Evolutionary conservation across 371 early-diverging fungal genomes (phyloP).

Genomic region (Conidiobolus incongruus): DNA sequence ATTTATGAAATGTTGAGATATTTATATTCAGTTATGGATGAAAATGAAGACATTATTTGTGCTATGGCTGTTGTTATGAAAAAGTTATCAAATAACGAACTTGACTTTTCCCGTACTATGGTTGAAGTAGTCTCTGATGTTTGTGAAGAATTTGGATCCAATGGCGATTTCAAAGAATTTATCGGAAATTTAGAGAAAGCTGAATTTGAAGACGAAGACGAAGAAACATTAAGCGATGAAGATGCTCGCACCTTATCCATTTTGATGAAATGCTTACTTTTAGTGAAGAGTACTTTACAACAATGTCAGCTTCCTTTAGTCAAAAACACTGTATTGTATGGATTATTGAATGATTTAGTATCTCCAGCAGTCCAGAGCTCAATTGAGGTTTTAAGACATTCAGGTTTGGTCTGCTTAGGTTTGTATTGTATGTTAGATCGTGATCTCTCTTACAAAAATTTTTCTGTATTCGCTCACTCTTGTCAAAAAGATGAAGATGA

Average conservation of each 20-base stretch:
- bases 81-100: constrained; percentile 47
- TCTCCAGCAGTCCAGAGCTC: constrained; percentile 51
- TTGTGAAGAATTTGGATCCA: constrained; percentile 15
- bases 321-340: constrained; percentile 54
- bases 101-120: constrained; percentile 39
- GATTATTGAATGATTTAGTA: constrained; percentile 51
- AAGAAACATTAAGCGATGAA: constrained; percentile 35
- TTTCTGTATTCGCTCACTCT: constrained; percentile 17
- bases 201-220: constrained; percentile 14
- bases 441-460: constrained; percentile 20
- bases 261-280: constrained; percentile 11
- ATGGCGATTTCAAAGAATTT: neutral
- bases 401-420: constrained; percentile 60
- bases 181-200: constrained; percentile 2
- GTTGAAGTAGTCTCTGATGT: constrained; percentile 54
- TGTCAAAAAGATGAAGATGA: constrained; percentile 16
- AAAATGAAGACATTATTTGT: constrained; percentile 42
- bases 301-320: constrained; percentile 13
- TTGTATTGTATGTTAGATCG: constrained; percentile 46
- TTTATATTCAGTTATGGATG: constrained; percentile 38
- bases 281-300: neutral
- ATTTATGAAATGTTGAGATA: constrained; percentile 49
- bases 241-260: constrained; percentile 11
- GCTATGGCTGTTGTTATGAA: constrained; percentile 44
- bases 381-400: constrained; percentile 38